Percentiles rank a stretch among this genome's conserved stretches.
phyloP scores from a whole-genome alignment of 139 green algal species.

The Edaphochlamys debaryana region DNA sequence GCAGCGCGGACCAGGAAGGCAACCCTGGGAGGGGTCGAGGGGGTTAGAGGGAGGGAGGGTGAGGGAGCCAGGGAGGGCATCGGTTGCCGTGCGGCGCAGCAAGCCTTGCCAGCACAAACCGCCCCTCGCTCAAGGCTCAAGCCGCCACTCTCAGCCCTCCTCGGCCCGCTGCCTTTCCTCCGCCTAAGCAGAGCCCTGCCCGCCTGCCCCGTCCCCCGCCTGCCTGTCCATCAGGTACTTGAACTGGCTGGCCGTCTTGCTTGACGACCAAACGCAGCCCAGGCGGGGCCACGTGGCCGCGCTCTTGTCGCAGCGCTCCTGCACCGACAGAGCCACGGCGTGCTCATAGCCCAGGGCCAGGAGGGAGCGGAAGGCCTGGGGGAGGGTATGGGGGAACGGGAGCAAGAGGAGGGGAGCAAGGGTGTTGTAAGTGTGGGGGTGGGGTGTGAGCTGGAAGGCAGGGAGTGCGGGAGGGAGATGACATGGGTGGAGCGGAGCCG shows the following conservation, averaged over 20 bases:
- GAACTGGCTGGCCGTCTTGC: not conserved
- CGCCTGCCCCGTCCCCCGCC: not conserved
- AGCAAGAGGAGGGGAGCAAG: not conserved
- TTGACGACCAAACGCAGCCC: slow-evolving; percentile 20
- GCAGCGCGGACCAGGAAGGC: slow-evolving; percentile 25
- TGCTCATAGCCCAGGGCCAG: slow-evolving; percentile 37
- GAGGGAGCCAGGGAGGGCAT: too few species aligned
- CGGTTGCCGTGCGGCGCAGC: too few species aligned
- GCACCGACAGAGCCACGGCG: slow-evolving; percentile 7
- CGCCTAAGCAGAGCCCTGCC: too few species aligned
- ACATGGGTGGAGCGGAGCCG: too few species aligned
- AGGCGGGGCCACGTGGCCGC: slow-evolving; percentile 24
- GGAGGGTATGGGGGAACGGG: not conserved
- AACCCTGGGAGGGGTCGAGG: not conserved
- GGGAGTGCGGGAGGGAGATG: too few species aligned
- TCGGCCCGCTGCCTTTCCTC: too few species aligned
- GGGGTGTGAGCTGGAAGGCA: too few species aligned
- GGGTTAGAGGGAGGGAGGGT: not conserved
- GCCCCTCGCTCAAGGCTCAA: too few species aligned
- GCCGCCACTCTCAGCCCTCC: too few species aligned
- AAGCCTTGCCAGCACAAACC: not conserved
- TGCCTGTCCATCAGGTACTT: slow-evolving; percentile 40
- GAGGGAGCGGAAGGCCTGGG: slow-evolving; percentile 16
- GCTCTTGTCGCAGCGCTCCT: not conserved
- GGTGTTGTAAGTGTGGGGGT: not conserved